Base-by-base conservation (phyloP, 2,329 filamentous ascomycete species). In the Trichoderma harzianum region DNA sequence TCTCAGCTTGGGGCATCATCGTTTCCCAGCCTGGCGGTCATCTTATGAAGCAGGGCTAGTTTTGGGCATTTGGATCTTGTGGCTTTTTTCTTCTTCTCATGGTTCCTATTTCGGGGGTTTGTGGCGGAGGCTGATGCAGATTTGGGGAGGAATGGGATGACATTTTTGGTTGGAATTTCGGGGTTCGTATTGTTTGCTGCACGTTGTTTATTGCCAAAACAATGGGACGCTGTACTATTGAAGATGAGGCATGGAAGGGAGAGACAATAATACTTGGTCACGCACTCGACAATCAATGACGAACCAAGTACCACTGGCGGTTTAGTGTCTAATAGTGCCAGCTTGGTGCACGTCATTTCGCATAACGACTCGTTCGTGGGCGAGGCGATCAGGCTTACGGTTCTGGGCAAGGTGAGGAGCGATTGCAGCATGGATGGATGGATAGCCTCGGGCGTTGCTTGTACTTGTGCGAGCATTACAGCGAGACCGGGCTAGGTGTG, bases 281-380 rank as follows among this genome's bases (percentile, higher is more conserved):
- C 43, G 43, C 43, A 51, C 43, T 21, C 10, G 43, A 3, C 30
- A 32, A 57, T 32, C 26, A 32, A 39, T 47, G 43, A 47, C 32
- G 28, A 11, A 24, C 24, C 5, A 0, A 24, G 65, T 47, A 57
- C 53, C 34, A 64, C n/a, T 28, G 62, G 12, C 14, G 51, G 39
- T 36, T 39, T 68, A 68, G 65, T 58, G 34, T 43, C 34, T 34
- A 39, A 32, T 68, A 43, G 65, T 58, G 63, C 30, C 28, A n/a
- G 65, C 28, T 26, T 14, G 58, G 58, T 28, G 66, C 26, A 61
- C 36, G 55, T 69, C 66, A 69, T 69, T 60, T 61, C 66, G 66
- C 66, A 69, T 51, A 60, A 47, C 66, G 26, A 51, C 55, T 47
- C 53, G 55, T 24, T 21, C 55, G 10, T 24, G n/a, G n/a, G 3